Evolutionary conservation across 768 basidiomycete genomes (phyloP).

Genomic region (Daedaleopsis nitida): DNA sequence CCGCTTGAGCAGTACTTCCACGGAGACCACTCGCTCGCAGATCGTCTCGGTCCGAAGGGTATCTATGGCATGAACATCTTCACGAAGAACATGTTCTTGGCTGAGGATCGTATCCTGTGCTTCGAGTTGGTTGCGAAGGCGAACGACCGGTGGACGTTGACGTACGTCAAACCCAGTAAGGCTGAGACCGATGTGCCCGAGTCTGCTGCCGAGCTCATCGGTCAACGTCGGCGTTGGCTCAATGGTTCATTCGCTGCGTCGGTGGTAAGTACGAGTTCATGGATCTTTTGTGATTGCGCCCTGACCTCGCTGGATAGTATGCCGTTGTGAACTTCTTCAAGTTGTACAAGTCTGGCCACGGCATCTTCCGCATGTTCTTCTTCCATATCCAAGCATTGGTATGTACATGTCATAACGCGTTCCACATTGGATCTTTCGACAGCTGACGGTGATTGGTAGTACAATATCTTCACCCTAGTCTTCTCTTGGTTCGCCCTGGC

Average conservation of each 20-base stretch:
- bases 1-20: constrained; percentile 88
- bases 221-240: constrained; percentile 94
- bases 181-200: constrained; percentile 98
- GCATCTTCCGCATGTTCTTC: constrained; percentile 93
- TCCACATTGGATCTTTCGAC: too few relatives aligned
- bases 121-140: constrained; percentile 96
- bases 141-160: constrained; percentile 84
- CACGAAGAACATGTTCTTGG: constrained; percentile 90
- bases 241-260: constrained; percentile 96
- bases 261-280: constrained; percentile 53
- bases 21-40: constrained; percentile 87
- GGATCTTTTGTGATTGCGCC: not conserved
- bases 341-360: constrained; percentile 85
- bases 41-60: constrained; percentile 90
- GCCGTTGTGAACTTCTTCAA: constrained; percentile 92
- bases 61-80: constrained; percentile 97
- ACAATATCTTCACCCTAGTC: constrained; percentile 80
- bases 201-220: constrained; percentile 87
- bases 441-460: constrained; percentile 56
- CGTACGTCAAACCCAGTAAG: constrained; percentile 93
- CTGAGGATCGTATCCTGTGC: constrained; percentile 96
- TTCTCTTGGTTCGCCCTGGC: constrained; percentile 95
- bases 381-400: constrained; percentile 92
- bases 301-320: constrained; percentile 51
- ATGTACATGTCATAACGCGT: not conserved